Evolutionary conservation across 2,329 filamentous ascomycete genomes (phyloP).

Genomic region (Pseudonectria foliicola): DNA sequence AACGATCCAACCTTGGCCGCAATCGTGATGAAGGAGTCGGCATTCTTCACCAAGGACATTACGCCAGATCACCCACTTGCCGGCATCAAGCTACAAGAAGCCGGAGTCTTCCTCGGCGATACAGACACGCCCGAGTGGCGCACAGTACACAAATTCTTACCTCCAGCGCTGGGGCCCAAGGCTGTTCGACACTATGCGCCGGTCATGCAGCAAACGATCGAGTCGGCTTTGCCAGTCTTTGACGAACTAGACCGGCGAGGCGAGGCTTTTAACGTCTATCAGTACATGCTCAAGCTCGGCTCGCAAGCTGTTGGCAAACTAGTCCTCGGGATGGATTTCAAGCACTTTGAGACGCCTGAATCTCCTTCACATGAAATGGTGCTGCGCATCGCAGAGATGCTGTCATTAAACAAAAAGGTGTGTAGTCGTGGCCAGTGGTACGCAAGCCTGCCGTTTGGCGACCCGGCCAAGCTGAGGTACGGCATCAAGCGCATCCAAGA

Average conservation of each 20-base stretch:
- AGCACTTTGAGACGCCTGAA: slow-evolving; percentile 37
- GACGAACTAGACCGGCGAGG: slow-evolving; percentile 42
- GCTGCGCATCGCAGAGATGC: slow-evolving; percentile 38
- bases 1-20: slow-evolving; percentile 41
- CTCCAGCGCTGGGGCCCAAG: slow-evolving; percentile 51
- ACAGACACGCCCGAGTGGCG: slow-evolving; percentile 44
- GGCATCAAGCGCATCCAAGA: slow-evolving; percentile 25
- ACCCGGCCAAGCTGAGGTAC: slow-evolving; percentile 37
- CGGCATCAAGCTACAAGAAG: slow-evolving; percentile 34
- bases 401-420: slow-evolving; percentile 54
- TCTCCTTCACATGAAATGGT: slow-evolving; percentile 46
- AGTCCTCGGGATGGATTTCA: slow-evolving; percentile 38
- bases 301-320: slow-evolving; percentile 39
- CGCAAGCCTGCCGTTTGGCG: slow-evolving; percentile 48
- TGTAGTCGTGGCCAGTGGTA: slow-evolving; percentile 51
- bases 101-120: slow-evolving; percentile 41
- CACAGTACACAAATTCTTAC: slow-evolving; percentile 53
- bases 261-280: slow-evolving; percentile 42
- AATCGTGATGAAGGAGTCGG: slow-evolving; percentile 40
- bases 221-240: slow-evolving; percentile 43
- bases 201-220: slow-evolving; percentile 48
- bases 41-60: slow-evolving; percentile 48
- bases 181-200: slow-evolving; percentile 55
- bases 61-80: slow-evolving; percentile 41
- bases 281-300: slow-evolving; percentile 43